phyloP scores from a whole-genome alignment of 1,284 basidiomycete species.

The Fomes fomentarius region DNA sequence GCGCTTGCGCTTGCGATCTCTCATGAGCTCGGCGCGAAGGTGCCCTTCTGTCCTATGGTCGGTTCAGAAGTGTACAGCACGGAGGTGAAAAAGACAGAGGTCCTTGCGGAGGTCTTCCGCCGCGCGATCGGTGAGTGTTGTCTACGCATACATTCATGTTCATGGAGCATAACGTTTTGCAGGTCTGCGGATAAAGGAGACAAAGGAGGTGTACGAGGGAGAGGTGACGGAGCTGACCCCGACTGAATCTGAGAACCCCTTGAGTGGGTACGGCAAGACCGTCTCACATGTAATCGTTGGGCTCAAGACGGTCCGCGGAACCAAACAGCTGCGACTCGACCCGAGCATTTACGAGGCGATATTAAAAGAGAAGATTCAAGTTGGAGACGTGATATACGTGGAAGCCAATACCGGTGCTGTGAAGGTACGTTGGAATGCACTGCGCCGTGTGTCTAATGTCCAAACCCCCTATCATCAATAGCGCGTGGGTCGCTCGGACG shows the following conservation, averaged over 20 bases:
- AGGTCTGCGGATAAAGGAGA: slow-evolving; percentile 97
- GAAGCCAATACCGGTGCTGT: slow-evolving; percentile 95
- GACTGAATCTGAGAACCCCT: slow-evolving; percentile 92
- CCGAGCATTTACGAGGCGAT: slow-evolving; percentile 98
- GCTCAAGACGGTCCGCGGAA: slow-evolving; percentile 98
- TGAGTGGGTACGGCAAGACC: slow-evolving; percentile 98
- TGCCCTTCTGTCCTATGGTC: slow-evolving; percentile 99
- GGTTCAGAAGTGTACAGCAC: slow-evolving; percentile 96
- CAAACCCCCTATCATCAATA: slow-evolving; percentile 40
- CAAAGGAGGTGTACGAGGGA: slow-evolving; percentile 98
- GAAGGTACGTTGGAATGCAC: slow-evolving; percentile 60
- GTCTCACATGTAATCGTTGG: slow-evolving; percentile 97
- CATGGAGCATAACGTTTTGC: slow-evolving; percentile 5
- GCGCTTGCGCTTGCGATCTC: slow-evolving; percentile 93
- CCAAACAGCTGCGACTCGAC: slow-evolving; percentile 94
- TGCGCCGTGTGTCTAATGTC: slow-evolving; percentile 2
- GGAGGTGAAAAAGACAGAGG: slow-evolving; percentile 99
- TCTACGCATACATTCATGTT: neutral
- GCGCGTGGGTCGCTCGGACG: slow-evolving; percentile 96
- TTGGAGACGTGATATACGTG: slow-evolving; percentile 97
- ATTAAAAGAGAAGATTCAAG: slow-evolving; percentile 95
- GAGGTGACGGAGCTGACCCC: slow-evolving; percentile 98
- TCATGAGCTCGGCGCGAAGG: slow-evolving; percentile 93
- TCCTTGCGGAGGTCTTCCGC: slow-evolving; percentile 94
- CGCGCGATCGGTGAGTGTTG: slow-evolving; percentile 86